These are phyloP conservation scores for Tuber aestivum DNA, from an alignment of 495 filamentous ascomycete genomes.

Conservation along the genomic window DNA sequence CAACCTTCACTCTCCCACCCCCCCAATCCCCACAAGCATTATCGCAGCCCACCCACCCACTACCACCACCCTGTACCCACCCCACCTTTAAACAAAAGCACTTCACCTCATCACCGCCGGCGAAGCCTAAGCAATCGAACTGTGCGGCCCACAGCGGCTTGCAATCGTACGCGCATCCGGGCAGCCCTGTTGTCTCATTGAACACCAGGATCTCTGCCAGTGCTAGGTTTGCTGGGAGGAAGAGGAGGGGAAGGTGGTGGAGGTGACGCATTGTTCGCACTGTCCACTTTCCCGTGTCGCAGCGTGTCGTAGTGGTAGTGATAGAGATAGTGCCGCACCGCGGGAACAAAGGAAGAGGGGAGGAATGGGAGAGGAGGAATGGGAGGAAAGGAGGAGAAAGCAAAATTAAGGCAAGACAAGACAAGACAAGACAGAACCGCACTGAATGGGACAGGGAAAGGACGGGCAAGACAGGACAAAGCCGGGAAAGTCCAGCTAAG, in stretches of 20 bases:
- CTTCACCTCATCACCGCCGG: constrained; percentile 5
- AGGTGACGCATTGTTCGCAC: constrained; percentile 21
- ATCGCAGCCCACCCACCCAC: constrained; percentile 29
- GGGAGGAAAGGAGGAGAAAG: constrained; percentile 12
- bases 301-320: neutral
- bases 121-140: constrained; percentile 21
- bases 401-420: constrained; percentile 17
- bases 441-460: neutral
- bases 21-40: constrained; percentile 16
- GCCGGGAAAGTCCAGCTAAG: neutral
- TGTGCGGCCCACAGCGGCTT: constrained; percentile 31
- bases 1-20: constrained; percentile 16
- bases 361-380: neutral
- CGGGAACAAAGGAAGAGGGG: neutral
- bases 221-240: constrained; percentile 11
- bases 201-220: constrained; percentile 27
- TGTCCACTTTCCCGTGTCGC: neutral
- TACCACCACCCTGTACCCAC: constrained; percentile 6
- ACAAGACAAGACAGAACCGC: neutral
- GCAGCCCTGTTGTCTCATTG: constrained; percentile 35
- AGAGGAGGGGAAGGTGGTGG: constrained; percentile 27
- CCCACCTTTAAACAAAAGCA: constrained; percentile 34
- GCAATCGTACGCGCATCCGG: constrained; percentile 35
- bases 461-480: neutral
- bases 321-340: neutral